A percentile compares a stretch with the other conserved stretches of the same genome.
Conservation (phyloP, 768 basidiomycete species). For the Coprinellus micaceus region DNA sequence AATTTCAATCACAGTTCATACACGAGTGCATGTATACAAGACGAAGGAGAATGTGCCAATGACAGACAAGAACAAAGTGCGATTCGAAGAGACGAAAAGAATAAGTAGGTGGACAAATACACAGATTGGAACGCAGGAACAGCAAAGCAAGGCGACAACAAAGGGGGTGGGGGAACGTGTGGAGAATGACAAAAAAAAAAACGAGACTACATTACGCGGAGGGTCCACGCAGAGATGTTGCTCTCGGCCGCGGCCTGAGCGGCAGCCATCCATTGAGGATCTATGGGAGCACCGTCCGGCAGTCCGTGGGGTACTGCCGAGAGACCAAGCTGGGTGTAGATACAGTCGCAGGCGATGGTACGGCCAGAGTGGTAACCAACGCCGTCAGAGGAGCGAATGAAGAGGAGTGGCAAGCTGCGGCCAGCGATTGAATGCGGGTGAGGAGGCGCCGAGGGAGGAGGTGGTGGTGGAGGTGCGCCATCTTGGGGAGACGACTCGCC, state of each 20-base stretch:
- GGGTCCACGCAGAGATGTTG: constrained; percentile 72
- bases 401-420: constrained; percentile 71
- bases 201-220: constrained; percentile 64
- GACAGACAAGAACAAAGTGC: no score
- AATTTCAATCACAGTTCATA: neutral
- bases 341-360: constrained; percentile 78
- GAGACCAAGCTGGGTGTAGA: constrained; percentile 69
- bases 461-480: constrained; percentile 22
- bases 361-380: constrained; percentile 87
- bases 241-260: constrained; percentile 70
- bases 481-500: constrained; percentile 26
- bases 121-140: constrained; percentile 18
- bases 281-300: constrained; percentile 44
- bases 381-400: constrained; percentile 80
- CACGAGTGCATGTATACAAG: neutral
- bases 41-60: neutral
- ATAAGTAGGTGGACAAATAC: constrained; percentile 17
- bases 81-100: constrained; percentile 18
- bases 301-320: constrained; percentile 45
- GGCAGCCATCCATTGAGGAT: constrained; percentile 70
- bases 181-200: constrained; percentile 16
- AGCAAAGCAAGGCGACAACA: constrained; percentile 21
- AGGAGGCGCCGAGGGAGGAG: constrained; percentile 22
- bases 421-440: constrained; percentile 57
- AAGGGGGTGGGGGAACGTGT: constrained; percentile 4